Base-by-base conservation (phyloP, 306 rosid genomes). In the Quercus robur region DNA sequence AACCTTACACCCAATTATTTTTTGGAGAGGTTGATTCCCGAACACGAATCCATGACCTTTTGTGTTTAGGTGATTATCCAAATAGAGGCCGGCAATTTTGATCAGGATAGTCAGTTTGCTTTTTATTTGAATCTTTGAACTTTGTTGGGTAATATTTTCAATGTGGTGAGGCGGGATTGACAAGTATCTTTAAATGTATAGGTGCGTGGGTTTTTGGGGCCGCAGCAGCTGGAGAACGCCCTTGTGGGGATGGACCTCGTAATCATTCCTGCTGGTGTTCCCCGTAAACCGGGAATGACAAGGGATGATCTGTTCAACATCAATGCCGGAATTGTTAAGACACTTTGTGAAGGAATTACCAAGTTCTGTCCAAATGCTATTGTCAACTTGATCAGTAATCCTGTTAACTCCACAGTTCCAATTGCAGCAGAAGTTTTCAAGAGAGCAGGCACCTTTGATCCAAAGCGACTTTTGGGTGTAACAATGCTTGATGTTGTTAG, bases 271-370 rank as follows among this genome's bases (percentile, higher is more conserved):
- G 98, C 98, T 18, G 97, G 98, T 35, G 92, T 96, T 19, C 98
- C 99, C 35, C 86, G 99, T 81, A 93, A 96, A 85, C 99, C 99
- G 14, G 99, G 98, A 82, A 96, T 91, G 98, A 96, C 98, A 5
- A 91, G 98, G 86, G 98, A 96, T 41, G 99, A 93, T 77, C 95
- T 96, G 20, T 91, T 96, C 75, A 96, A 93, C 38, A 93, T 93
- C 75, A 96, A 93, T 81, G 97, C 99, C 25, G 98, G 99, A 80
- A 96, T 96, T 78, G 98, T 93, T 55, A 93, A 12, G 89, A 91
- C 98, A 26, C 93, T 96, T 19, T 84, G 88, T 70, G 98, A 96
- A 83, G 99, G 98, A 81, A 80, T 96, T 84, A 84, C 93, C 11
- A 91, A 88, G 81, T 31, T 74, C 86, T 96, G 99, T 73, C 97